phyloP scores from a whole-genome alignment of 2,329 filamentous ascomycete genomes.

The Balansia obtecta region DNA sequence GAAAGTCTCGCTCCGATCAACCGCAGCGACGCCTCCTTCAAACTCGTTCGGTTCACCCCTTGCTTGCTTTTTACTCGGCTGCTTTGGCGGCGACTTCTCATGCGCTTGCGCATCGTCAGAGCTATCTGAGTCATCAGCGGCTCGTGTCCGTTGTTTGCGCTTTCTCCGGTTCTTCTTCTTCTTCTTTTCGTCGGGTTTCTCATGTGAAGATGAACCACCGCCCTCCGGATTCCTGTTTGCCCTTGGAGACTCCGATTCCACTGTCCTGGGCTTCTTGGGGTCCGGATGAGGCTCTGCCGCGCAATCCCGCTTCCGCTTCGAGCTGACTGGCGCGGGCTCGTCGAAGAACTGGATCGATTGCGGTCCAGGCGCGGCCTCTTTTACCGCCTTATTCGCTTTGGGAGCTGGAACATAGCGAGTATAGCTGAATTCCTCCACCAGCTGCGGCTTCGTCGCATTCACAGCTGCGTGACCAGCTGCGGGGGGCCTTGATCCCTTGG shows the following conservation, averaged over 20 bases:
- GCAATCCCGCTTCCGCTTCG: conserved; percentile 26
- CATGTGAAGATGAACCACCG: conserved; percentile 1
- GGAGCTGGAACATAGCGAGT: conserved; percentile 28
- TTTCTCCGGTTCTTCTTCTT: conserved; percentile 24
- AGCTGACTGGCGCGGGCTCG: conserved; percentile 13
- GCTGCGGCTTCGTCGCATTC: conserved; percentile 1
- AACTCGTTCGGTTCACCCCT: neutral
- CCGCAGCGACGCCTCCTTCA: neutral
- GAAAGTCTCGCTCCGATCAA: neutral
- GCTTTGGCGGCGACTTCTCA: neutral
- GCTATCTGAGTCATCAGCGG: conserved; percentile 10
- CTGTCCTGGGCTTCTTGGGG: conserved; percentile 22
- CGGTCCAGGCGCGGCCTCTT: conserved; percentile 2
- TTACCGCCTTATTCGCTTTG: conserved; percentile 9
- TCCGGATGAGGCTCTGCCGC: conserved; percentile 18
- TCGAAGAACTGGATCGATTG: conserved; percentile 16
- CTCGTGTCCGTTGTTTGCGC: conserved; percentile 20
- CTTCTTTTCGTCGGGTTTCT: conserved; percentile 4
- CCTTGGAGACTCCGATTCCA: conserved; percentile 1
- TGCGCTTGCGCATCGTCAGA: conserved; percentile 10
- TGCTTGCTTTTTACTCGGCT: neutral
- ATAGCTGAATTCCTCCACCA: conserved; percentile 19
- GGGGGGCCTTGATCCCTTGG: conserved; percentile 13
- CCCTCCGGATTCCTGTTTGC: conserved; percentile 9
- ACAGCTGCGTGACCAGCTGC: conserved; percentile 1